phyloP scores from a whole-genome alignment of 2,329 filamentous ascomycete species.

The Aspergillus caelatus region DNA sequence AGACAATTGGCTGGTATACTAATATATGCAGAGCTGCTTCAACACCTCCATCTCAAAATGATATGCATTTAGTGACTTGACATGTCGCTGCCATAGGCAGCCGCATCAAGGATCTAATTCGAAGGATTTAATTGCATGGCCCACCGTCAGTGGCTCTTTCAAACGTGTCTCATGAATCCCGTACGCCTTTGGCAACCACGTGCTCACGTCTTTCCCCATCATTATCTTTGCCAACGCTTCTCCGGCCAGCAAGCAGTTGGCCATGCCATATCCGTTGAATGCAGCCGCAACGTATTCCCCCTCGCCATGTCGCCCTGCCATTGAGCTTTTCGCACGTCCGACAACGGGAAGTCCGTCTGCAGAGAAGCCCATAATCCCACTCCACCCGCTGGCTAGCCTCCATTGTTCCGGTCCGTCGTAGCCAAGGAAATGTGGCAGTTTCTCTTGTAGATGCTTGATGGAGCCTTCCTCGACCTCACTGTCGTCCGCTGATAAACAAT shows the following conservation, averaged over 20 bases:
- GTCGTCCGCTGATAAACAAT: constrained; percentile 28
- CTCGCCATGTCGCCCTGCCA: constrained; percentile 32
- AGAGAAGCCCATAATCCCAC: constrained; percentile 54
- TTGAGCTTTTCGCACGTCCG: constrained; percentile 49
- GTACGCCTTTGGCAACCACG: constrained; percentile 9
- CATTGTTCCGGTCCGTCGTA: constrained; percentile 12
- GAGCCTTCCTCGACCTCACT: constrained; percentile 20
- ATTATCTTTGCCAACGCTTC: constrained; percentile 33
- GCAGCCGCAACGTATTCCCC: constrained; percentile 59
- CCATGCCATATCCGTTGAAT: constrained; percentile 71
- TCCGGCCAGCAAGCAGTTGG: constrained; percentile 50
- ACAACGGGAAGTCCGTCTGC: constrained; percentile 56
- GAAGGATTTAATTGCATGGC: constrained; percentile 4
- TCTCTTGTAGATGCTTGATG: constrained; percentile 21
- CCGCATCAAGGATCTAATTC: background rate
- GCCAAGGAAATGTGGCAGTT: constrained; percentile 27
- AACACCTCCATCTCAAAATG: background rate
- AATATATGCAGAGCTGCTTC: background rate
- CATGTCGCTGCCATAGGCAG: background rate
- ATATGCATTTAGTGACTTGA: background rate
- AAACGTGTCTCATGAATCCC: constrained; percentile 7
- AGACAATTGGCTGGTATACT: background rate
- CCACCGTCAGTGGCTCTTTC: constrained; percentile 4
- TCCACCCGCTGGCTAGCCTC: constrained; percentile 32
- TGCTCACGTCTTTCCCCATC: constrained; percentile 20